Evolutionary conservation across 2,329 filamentous ascomycete species (phyloP).

Genomic region (Bretziella fagacearum): DNA sequence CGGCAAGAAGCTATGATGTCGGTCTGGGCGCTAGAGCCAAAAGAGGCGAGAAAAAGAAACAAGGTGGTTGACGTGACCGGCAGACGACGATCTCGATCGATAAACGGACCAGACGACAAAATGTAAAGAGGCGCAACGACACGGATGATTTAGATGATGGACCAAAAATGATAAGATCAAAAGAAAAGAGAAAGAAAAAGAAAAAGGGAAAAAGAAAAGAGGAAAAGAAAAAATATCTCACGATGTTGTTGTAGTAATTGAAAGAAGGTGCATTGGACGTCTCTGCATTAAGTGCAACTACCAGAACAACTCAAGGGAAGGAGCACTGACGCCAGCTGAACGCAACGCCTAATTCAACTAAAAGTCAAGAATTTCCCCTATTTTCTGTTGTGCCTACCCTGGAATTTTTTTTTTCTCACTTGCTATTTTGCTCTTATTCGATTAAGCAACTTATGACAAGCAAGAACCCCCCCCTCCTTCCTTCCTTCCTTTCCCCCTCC

Average conservation of each 20-base stretch:
- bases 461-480: neutral
- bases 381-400: neutral
- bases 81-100: neutral
- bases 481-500: neutral
- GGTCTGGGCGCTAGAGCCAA: neutral
- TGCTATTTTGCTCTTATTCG: neutral
- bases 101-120: neutral
- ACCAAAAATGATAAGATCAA: too few species aligned
- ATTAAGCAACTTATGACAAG: neutral
- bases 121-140: too few species aligned
- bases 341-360: neutral
- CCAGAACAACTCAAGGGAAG: neutral
- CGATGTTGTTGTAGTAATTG: neutral
- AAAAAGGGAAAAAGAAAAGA: neutral
- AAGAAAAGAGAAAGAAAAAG: neutral
- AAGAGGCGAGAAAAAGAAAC: neutral
- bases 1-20: neutral
- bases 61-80: neutral
- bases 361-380: neutral
- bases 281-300: neutral
- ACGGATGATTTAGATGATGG: too few species aligned
- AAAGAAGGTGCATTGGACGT: neutral
- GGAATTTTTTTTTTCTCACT: too few species aligned
- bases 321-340: neutral
- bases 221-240: neutral